These are phyloP conservation scores for Handroanthus guayacan DNA, from an alignment of 257 asterid genomes.

Conservation along the genomic window DNA sequence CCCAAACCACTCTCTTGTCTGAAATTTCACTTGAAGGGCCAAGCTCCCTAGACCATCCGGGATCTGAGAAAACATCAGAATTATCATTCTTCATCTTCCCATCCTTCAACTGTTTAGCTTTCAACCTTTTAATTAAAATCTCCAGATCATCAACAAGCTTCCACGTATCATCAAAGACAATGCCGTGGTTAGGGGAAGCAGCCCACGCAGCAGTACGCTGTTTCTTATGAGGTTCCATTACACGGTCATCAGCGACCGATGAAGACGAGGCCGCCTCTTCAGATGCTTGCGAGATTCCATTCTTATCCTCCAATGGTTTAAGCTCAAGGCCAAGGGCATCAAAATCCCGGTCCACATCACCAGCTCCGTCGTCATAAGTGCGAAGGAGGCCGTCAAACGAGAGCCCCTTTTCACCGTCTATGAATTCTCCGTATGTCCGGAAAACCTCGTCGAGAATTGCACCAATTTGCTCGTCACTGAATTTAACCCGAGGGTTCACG, in stretches of 20 bases:
- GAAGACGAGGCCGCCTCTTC: constrained; percentile 83
- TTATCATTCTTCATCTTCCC: constrained; percentile 85
- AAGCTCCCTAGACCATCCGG: constrained; percentile 96
- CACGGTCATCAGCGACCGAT: constrained; percentile 73
- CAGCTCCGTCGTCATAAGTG: constrained; percentile 97
- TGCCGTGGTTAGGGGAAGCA: constrained; percentile 93
- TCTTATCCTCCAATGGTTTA: constrained; percentile 55
- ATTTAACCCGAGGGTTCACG: constrained; percentile 89
- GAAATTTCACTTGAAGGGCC: constrained; percentile 75
- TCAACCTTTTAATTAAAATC: constrained; percentile 67
- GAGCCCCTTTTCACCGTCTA: constrained; percentile 84
- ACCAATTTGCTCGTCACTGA: constrained; percentile 92
- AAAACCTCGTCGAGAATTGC: constrained; percentile 95
- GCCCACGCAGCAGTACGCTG: constrained; percentile 98
- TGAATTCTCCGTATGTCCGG: constrained; percentile 86
- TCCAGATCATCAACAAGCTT: constrained; percentile 91
- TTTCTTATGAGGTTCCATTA: constrained; percentile 89
- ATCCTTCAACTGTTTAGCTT: constrained; percentile 70
- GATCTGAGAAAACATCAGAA: constrained; percentile 80
- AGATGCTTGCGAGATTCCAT: constrained; percentile 52
- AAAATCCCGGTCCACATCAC: constrained; percentile 95
- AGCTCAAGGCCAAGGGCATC: constrained; percentile 95
- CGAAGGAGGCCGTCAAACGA: constrained; percentile 90
- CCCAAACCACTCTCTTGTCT: constrained; percentile 85
- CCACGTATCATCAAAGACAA: constrained; percentile 97